phyloP scores from a whole-genome alignment of 192 early-diverging fungal species.

The Coemansia sp. region DNA sequence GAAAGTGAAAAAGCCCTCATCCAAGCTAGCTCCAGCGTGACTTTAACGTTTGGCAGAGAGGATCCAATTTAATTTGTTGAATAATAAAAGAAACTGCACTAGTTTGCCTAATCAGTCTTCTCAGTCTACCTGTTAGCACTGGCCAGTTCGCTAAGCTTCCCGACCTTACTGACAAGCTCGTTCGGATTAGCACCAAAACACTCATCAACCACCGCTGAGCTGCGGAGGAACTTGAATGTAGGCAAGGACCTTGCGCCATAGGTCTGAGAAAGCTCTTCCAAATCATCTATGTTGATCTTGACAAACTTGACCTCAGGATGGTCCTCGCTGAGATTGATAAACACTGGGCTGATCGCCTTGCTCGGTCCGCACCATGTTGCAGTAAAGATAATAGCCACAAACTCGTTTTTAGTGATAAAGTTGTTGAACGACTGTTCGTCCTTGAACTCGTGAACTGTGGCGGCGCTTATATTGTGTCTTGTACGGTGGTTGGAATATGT shows the following conservation, averaged over 20 bases:
- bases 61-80: no score
- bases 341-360: constrained; percentile 42
- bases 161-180: constrained; percentile 1
- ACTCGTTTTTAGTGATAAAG: constrained; percentile 14
- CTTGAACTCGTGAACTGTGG: no score
- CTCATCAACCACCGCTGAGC: constrained; percentile 57
- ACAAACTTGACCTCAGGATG: constrained; percentile 63
- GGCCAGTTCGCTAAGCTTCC: constrained; percentile 6
- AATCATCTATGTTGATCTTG: constrained; percentile 83
- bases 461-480: no score
- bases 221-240: constrained; percentile 71
- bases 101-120: not conserved
- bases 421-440: no score
- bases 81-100: no score
- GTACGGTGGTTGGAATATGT: no score
- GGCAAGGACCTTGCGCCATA: constrained; percentile 66
- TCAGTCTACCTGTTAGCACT: constrained; percentile 5
- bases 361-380: no score
- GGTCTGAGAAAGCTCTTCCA: constrained; percentile 33
- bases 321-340: constrained; percentile 57
- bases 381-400: constrained; percentile 65
- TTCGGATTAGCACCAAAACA: constrained; percentile 9
- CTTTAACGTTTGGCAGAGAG: no score
- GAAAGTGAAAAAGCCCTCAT: no score
- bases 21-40: no score